These are phyloP conservation scores for Fistulifera pelliculosa DNA, from an alignment of 108 stramenopile genomes.

Conservation along the genomic window DNA sequence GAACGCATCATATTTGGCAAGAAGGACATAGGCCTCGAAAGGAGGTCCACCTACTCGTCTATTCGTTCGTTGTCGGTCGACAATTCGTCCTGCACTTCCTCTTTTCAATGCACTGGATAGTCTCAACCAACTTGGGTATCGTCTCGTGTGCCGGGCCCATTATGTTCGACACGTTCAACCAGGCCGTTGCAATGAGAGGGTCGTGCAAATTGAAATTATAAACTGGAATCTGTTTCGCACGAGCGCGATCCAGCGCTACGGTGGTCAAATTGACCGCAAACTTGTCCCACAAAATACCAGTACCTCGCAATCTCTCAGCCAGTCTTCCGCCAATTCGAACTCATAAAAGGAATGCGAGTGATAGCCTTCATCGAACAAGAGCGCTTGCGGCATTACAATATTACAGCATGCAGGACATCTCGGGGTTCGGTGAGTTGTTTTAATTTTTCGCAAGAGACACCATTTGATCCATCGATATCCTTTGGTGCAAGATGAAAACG, in stretches of 20 bases:
- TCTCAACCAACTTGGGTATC: slow-evolving; percentile 13
- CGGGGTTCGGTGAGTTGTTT: slow-evolving; percentile 24
- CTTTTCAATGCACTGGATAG: neutral
- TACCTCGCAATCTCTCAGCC: slow-evolving; percentile 34
- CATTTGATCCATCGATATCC: neutral
- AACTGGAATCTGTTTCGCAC: slow-evolving; percentile 27
- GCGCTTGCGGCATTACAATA: slow-evolving; percentile 43
- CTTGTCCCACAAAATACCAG: slow-evolving; percentile 61
- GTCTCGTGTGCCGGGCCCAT: slow-evolving; percentile 38
- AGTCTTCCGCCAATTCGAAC: slow-evolving; percentile 55
- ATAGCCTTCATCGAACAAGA: slow-evolving; percentile 72
- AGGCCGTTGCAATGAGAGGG: slow-evolving; percentile 26
- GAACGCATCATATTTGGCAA: too few species aligned
- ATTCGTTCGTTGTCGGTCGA: too few species aligned
- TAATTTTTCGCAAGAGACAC: slow-evolving; percentile 6
- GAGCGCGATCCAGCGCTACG: slow-evolving; percentile 53
- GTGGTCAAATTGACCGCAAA: slow-evolving; percentile 50
- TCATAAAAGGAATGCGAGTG: slow-evolving; percentile 65
- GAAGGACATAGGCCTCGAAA: too few species aligned
- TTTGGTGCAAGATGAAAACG: slow-evolving; percentile 9
- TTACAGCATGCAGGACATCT: slow-evolving; percentile 43
- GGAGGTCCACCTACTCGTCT: too few species aligned
- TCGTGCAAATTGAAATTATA: slow-evolving; percentile 63
- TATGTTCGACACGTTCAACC: slow-evolving; percentile 52
- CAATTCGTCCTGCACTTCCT: neutral